Conservation (phyloP, 2,329 filamentous ascomycete species). For the Phaeosphaeriaceae sp. region DNA sequence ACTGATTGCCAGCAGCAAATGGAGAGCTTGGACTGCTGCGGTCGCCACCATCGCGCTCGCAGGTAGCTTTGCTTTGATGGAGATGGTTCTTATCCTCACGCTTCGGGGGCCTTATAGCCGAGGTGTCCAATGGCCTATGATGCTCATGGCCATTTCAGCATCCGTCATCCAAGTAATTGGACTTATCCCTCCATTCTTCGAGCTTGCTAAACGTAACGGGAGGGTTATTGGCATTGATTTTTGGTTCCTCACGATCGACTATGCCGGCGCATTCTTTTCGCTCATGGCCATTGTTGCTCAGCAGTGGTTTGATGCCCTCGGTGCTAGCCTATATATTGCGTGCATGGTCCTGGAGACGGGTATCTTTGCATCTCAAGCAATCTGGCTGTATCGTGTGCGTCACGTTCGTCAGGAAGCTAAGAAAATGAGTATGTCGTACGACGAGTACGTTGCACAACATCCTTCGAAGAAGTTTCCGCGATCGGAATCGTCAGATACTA, state of each 20-base stretch:
- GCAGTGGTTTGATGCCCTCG: slow-evolving; percentile 66
- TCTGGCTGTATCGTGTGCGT: slow-evolving; percentile 65
- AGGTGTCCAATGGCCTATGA: slow-evolving; percentile 61
- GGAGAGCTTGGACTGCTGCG: slow-evolving; percentile 56
- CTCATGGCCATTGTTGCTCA: slow-evolving; percentile 68
- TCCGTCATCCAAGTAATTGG: slow-evolving; percentile 63
- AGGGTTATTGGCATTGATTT: slow-evolving; percentile 66
- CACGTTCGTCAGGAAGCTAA: slow-evolving; percentile 60
- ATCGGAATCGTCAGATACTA: slow-evolving; percentile 7
- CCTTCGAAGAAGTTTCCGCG: background rate
- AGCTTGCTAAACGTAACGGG: slow-evolving; percentile 66
- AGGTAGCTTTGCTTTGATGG: slow-evolving; percentile 58
- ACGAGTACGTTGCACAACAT: slow-evolving; percentile 3
- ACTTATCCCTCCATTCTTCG: slow-evolving; percentile 66
- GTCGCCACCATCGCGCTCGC: slow-evolving; percentile 51
- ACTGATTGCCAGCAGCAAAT: slow-evolving; percentile 47
- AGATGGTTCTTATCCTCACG: slow-evolving; percentile 64
- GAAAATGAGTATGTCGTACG: slow-evolving; percentile 59
- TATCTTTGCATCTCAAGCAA: slow-evolving; percentile 64
- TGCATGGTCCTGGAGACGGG: slow-evolving; percentile 65
- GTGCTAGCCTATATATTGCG: slow-evolving; percentile 65
- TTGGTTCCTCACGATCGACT: slow-evolving; percentile 67
- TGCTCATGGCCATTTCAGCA: slow-evolving; percentile 64
- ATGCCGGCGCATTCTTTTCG: slow-evolving; percentile 67
- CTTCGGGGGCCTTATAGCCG: slow-evolving; percentile 61